A percentile compares a stretch with the other conserved stretches of the same genome.
These are phyloP conservation scores for Laguncularia racemosa DNA, from an alignment of 345 rosid species.

Conservation along the genomic window DNA sequence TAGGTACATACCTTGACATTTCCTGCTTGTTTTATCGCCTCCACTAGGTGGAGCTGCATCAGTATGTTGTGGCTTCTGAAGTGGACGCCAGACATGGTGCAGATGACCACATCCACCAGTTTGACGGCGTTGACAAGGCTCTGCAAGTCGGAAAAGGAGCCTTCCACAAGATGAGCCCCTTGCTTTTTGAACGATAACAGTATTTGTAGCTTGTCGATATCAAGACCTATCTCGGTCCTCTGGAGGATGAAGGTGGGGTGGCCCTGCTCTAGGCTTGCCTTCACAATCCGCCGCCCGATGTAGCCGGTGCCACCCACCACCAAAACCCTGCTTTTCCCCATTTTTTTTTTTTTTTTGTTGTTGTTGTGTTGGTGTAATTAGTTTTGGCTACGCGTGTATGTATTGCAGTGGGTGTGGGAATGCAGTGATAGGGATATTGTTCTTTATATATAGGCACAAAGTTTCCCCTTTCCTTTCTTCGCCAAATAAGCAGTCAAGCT, in stretches of 20 bases:
- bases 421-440: too few species aligned
- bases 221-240: conserved; percentile 52
- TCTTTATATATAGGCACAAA: too few species aligned
- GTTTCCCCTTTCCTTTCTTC: too few species aligned
- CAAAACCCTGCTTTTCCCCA: conserved; percentile 44
- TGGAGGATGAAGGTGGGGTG: conserved; percentile 52
- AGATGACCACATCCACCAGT: conserved; percentile 51
- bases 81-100: conserved; percentile 59
- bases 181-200: conserved; percentile 40
- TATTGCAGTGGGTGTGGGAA: too few species aligned
- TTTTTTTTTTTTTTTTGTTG: not conserved
- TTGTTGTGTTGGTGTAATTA: too few species aligned
- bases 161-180: conserved; percentile 44
- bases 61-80: conserved; percentile 45
- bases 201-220: conserved; percentile 50
- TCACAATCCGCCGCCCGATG: conserved; percentile 49
- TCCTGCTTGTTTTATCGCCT: conserved; percentile 65
- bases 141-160: conserved; percentile 33
- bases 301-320: conserved; percentile 65
- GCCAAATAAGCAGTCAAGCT: too few species aligned
- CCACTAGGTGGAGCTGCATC: conserved; percentile 51
- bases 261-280: conserved; percentile 45
- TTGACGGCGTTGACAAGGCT: conserved; percentile 48
- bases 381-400: not conserved
- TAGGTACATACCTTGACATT: conserved; percentile 55